These are phyloP conservation scores for Wallacemonas sp. DNA, from an alignment of 208 protist genomes.

Conservation along the genomic window DNA sequence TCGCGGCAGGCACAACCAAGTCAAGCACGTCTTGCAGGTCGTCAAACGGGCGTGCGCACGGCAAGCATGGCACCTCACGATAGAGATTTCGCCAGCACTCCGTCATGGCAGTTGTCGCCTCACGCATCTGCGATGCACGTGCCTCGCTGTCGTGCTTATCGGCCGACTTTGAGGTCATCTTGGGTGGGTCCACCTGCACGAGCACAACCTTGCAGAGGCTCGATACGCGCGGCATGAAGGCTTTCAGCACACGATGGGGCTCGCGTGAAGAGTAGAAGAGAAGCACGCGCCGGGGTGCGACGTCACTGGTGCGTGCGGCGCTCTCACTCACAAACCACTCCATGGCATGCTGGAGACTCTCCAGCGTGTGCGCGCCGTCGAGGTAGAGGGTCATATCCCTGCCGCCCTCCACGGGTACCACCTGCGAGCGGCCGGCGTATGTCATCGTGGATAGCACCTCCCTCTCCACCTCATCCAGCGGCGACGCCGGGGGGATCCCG, in stretches of 20 bases:
- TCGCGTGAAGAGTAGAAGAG: slow-evolving; percentile 80
- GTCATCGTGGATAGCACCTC: slow-evolving; percentile 61
- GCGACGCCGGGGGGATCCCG: slow-evolving; percentile 44
- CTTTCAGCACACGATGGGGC: slow-evolving; percentile 56
- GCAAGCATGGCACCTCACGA: slow-evolving; percentile 63
- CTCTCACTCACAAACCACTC: slow-evolving; percentile 84
- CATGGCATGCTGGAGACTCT: slow-evolving; percentile 67
- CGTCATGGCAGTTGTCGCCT: slow-evolving; percentile 37
- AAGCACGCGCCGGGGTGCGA: slow-evolving; percentile 55
- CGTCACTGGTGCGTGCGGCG: slow-evolving; percentile 26
- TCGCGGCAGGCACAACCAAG: slow-evolving; percentile 36
- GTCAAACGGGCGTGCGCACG: slow-evolving; percentile 43
- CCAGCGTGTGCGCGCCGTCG: slow-evolving; percentile 88
- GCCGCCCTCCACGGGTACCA: slow-evolving; percentile 43
- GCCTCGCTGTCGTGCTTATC: slow-evolving; percentile 25
- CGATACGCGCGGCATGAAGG: slow-evolving; percentile 66
- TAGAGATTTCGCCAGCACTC: slow-evolving; percentile 69
- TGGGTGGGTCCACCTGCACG: slow-evolving; percentile 48
- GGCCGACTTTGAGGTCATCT: slow-evolving; percentile 29
- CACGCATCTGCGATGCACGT: slow-evolving; percentile 11
- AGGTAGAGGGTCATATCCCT: slow-evolving; percentile 62
- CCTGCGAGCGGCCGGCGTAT: slow-evolving; percentile 76
- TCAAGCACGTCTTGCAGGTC: slow-evolving; percentile 64
- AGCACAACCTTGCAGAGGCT: slow-evolving; percentile 71
- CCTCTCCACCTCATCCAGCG: slow-evolving; percentile 61